Evolutionary conservation across 1,284 basidiomycete genomes (phyloP), one percentile per base, ranked within the genome.

Genomic region (Neolentinus lepideus): DNA sequence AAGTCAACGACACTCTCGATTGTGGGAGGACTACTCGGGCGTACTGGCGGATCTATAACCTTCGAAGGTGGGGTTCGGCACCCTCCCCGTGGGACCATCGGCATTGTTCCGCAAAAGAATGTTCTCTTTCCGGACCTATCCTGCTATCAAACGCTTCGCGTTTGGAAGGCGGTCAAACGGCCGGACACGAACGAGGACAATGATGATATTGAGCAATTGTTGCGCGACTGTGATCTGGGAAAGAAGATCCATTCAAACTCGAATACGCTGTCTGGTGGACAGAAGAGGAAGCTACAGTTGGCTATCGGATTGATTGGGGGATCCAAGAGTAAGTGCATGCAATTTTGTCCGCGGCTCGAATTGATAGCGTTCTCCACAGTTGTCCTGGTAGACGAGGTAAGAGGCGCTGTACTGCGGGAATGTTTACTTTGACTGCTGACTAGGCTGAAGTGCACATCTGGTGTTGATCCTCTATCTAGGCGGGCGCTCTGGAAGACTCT

Each of bases 101-200:
- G 90, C 6, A 83, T 92, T 55, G 90, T 91, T 0, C 87, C 87
- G 0, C 90, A 92, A 69, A 90, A 88, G 71, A 90, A 92, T 61
- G 88, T 92, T 1, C 74, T 92, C 1, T 90, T 90, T 69, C 81
- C 88, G 1, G 88, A 92, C 58, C 72, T 92, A 24, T 80, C 84
- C 1, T 90, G 87, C 63, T 73, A 81, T 55, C 84, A 92, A 67
- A 91, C 88, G 2, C 71, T 92, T 24, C 73, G 76, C 1, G 76
- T 92, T 14, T 92, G 90, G 89, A 75, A 72, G 29, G 83, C 83
- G 3, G 77, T 92, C 63, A 92, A 92, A 66, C 79, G 79, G 63
- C 77, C 80, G n/a, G 67, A 71, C 43, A 71, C 75, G 2, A 61
- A 69, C 11, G 68, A 63, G 3, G 68, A 78, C 14, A 80, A 81